Percentiles rank a stretch among this genome's conserved stretches.
Evolutionary conservation across 2,329 filamentous ascomycete species (phyloP).

Genomic region (Phialophora tarda): DNA sequence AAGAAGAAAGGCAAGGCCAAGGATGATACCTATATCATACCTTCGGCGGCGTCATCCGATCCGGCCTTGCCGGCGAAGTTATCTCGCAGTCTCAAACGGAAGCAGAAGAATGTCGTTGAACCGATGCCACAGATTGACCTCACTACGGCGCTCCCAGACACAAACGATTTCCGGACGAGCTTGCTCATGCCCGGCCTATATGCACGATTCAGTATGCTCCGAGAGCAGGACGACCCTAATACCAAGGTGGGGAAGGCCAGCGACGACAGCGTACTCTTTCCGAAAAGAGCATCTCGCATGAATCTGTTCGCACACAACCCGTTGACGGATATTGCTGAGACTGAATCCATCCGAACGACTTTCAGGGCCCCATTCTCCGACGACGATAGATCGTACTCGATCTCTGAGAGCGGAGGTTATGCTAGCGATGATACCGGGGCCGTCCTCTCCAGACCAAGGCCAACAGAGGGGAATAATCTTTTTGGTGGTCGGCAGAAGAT

Average conservation of each 20-base stretch:
- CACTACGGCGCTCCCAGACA: conserved; percentile 73
- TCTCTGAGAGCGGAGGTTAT: conserved; percentile 64
- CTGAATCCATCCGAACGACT: conserved; percentile 75
- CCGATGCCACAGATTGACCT: conserved; percentile 70
- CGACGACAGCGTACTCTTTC: conserved; percentile 89
- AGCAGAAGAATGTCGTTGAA: conserved; percentile 61
- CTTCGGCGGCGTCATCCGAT: conserved; percentile 23
- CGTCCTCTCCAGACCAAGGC: conserved; percentile 83
- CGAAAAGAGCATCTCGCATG: conserved; percentile 78
- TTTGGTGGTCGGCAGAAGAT: conserved; percentile 97
- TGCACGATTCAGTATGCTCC: conserved; percentile 93
- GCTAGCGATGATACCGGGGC: conserved; percentile 71
- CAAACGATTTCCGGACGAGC: conserved; percentile 92
- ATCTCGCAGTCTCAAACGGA: conserved; percentile 46
- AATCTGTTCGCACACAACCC: conserved; percentile 71
- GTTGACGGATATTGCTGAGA: conserved; percentile 86
- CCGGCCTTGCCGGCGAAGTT: conserved; percentile 30
- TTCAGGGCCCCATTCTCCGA: conserved; percentile 64
- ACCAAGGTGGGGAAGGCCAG: conserved; percentile 91
- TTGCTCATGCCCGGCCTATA: conserved; percentile 94
- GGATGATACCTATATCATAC: conserved; percentile 36
- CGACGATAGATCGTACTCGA: conserved; percentile 68
- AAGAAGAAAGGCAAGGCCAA: conserved; percentile 39
- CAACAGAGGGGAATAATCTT: conserved; percentile 85
- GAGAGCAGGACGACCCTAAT: conserved; percentile 89